Conservation (phyloP, 768 basidiomycete species). For the Suillus bovinus region DNA sequence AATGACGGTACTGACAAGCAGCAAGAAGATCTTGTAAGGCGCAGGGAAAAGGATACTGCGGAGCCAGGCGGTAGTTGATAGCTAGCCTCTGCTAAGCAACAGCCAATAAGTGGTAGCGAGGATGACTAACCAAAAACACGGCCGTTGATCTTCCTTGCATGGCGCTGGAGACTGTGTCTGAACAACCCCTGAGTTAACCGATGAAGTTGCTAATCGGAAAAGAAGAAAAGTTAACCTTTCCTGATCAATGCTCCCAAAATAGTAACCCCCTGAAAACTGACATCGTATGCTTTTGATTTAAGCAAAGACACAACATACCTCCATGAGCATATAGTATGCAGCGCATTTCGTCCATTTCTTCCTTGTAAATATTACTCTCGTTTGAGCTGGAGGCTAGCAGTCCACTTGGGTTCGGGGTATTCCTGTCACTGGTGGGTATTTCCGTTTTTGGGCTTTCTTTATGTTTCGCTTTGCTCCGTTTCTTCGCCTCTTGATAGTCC, state of each 20-base stretch:
- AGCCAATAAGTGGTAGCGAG: neutral
- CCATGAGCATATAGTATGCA: conserved; percentile 85
- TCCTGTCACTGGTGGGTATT: neutral
- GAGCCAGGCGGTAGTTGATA: conserved; percentile 84
- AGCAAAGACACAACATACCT: conserved; percentile 41
- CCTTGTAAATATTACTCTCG: conserved; percentile 47
- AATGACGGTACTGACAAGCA: conserved; percentile 57
- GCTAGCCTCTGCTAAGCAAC: conserved; percentile 42
- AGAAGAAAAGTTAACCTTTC: conserved; percentile 49
- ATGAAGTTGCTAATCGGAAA: neutral
- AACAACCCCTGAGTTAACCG: conserved; percentile 10
- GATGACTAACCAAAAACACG: conserved; percentile 69
- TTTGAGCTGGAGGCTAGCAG: conserved; percentile 24
- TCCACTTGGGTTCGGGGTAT: conserved; percentile 14
- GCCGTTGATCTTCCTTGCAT: conserved; percentile 91
- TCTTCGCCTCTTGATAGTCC: conserved; percentile 74
- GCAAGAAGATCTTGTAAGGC: conserved; percentile 88
- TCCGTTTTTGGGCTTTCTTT: conserved; percentile 12
- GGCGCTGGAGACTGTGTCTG: conserved; percentile 76
- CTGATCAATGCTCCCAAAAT: conserved; percentile 80
- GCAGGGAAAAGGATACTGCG: conserved; percentile 96
- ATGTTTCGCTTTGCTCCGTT: conserved; percentile 49
- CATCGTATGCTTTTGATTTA: conserved; percentile 4
- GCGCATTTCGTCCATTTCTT: conserved; percentile 80
- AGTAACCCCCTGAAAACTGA: conserved; percentile 65